Base-by-base conservation (phyloP, 1,284 basidiomycete species). In the Takashimella tepidaria region DNA sequence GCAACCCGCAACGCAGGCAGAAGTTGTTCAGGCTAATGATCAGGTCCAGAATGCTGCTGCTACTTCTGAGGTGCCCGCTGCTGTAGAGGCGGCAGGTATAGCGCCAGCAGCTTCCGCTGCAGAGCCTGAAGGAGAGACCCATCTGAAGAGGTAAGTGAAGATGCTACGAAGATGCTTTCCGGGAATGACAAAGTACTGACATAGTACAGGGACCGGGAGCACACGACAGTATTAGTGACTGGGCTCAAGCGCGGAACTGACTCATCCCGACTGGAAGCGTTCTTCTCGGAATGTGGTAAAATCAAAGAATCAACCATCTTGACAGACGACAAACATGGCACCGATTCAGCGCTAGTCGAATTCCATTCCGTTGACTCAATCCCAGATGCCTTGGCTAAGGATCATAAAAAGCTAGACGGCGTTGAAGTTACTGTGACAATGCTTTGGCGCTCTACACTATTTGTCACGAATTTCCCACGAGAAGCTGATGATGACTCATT, bases 381-480 rank as follows among this genome's bases (percentile, higher is more conserved):
- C 1, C 86, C 89, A 1, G 83, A 84, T 0, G 96, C 90, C 1
- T 79, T 92, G 40, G 96, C 92, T 0, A 92, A 92, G 68, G 92
- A 98, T 76, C 90, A 91, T 77, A 97, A 96, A 70, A 83, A 84
- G 27, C 66, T 98, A 46, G 79, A 81, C 41, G 85, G 79, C 0
- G 76, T 83, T 45, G 87, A 92, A 67, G 80, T 96, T 13, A 80
- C 82, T 12, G 90, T 98, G 1, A 83, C 90, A 67, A 80, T 96
- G 50, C 91, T 90, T 4, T 97, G 92, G 89, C 83, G 87, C 59
- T 95, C 92, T 3, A 98, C 95, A 1, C 76, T 98, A 3, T 99
- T 93, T 73, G 86, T 98, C 43, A 97, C 96, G 12, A 99, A 98
- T 75, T 98, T 98, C 76, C 86, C 91, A 0, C 88, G 90, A 67